phyloP scores from a whole-genome alignment of 306 rosid genomes.

The Rosa chinensis region DNA sequence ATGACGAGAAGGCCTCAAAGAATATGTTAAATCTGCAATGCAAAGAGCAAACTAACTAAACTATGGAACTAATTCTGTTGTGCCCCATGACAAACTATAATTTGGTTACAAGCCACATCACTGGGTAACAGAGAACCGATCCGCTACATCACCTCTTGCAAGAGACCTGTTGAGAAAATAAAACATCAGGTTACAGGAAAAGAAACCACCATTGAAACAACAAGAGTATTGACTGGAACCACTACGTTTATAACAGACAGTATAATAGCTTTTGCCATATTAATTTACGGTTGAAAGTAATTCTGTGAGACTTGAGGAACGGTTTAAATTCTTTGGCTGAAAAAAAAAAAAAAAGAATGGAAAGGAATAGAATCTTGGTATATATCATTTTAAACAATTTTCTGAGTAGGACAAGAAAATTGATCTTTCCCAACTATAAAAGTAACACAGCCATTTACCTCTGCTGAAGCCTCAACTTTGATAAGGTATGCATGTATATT shows the following conservation, averaged over 20 bases:
- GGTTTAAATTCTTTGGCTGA: background rate
- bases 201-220: conserved; percentile 7
- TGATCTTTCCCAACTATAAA: background rate
- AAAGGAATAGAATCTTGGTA: background rate
- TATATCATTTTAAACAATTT: background rate
- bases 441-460: background rate
- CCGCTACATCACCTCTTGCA: conserved; percentile 41
- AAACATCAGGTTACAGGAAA: background rate
- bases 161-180: conserved; percentile 48
- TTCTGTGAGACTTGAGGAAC: background rate
- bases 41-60: conserved; percentile 37
- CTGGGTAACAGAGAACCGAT: conserved; percentile 53
- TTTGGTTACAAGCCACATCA: conserved; percentile 50
- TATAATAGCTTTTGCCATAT: background rate
- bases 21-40: conserved; percentile 40
- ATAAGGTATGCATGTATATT: background rate
- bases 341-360: no score
- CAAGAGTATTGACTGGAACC: background rate
- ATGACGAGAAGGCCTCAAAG: conserved; percentile 47
- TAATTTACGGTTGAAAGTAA: background rate
- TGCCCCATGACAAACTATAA: conserved; percentile 47
- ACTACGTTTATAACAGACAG: background rate
- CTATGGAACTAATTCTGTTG: conserved; percentile 46
- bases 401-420: background rate
- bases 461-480: background rate